Base-by-base conservation (phyloP, 164 flowering plant species). In the Annona cherimola region DNA sequence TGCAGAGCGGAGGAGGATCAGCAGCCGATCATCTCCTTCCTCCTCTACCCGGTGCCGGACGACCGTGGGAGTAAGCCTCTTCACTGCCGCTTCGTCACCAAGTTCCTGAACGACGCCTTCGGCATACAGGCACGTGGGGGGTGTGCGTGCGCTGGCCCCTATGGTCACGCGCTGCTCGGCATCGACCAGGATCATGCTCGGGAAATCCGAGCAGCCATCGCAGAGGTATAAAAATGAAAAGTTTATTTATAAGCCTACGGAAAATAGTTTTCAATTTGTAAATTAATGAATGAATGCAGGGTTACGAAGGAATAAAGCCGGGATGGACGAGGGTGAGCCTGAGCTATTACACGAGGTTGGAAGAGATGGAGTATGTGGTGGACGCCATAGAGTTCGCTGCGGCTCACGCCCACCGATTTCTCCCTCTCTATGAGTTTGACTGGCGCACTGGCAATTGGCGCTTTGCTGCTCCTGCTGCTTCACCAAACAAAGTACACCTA, bases 311-410 rank as follows among this genome's bases (percentile, higher is more conserved):
- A 55, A 42, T 72, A 40, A 72, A 72, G 50, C 74, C 74, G n/a
- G 74, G 74, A 39, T 72, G 74, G 74, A 72, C 74, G 5, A 72
- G 74, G 63, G 67, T 72, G 45, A 72, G 74, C 74, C 50, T 72
- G 61, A 63, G 69, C 62, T 72, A 72, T 55, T 72, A 72, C 42
- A 72, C 68, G 18, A 9, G 69, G 7, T 18, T 72, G 62, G 69
- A 72, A 42, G 74, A 72, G 63, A 45, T 72, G 68, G 68, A 72
- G 18, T 64, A 46, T 66, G 69, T 72, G 45, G 45, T 65, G 19
- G 63, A 65, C 41, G 69, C 69, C 1, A 41, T 72, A 9, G 69
- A 72, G 45, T 63, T 72, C 61, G 42, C 65, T 5, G 74, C 69
- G n/a, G 42, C 6, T 26, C 54, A 54, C 20, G 74, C 69, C 26